A percentile compares a stretch with the other conserved stretches of the same genome.
phyloP scores from a whole-genome alignment of 345 rosid genomes.

The Citrus sinensis region DVS_A1.0 CM039164.1:22049001-22049500 shows the following conservation, averaged over 20 bases:
- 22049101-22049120: slow-evolving; percentile 51
- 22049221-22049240: neutral
- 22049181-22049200: neutral
- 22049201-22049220: neutral
- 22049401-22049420: no score
- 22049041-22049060: slow-evolving; percentile 32
- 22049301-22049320: no score
- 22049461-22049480: neutral
- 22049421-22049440: no score
- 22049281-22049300: no score
- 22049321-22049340: no score
- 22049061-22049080: slow-evolving; percentile 34
- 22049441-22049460: no score
- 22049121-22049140: slow-evolving; percentile 45
- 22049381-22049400: no score
- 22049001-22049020: slow-evolving; percentile 27
- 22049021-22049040: slow-evolving; percentile 30
- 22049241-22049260: neutral
- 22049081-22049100: slow-evolving; percentile 45
- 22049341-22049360: no score
- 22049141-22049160: neutral
- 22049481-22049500: slow-evolving; percentile 61
- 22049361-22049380: neutral
- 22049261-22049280: no score
- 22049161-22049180: neutral